These are phyloP conservation scores for Heliamphora pulchella DNA, from an alignment of 179 eudicot genomes.

Conservation along the genomic window DNA sequence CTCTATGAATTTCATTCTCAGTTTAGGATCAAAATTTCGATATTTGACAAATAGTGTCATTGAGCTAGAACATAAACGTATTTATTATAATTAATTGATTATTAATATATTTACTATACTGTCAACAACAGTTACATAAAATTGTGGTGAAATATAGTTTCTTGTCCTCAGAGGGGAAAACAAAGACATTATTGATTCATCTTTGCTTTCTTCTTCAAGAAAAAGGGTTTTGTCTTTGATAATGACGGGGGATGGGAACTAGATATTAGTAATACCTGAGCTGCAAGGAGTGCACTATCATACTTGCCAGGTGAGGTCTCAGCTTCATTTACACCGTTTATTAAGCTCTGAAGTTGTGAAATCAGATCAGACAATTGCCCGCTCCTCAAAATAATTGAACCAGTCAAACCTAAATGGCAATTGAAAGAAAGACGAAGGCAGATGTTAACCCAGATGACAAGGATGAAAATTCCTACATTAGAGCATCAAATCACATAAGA, in stretches of 20 bases:
- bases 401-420: constrained; percentile 56
- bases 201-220: background rate
- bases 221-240: background rate
- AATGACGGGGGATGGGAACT: background rate
- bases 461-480: background rate
- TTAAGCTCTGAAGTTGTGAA: constrained; percentile 65
- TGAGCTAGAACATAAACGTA: background rate
- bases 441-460: background rate
- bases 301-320: constrained; percentile 55
- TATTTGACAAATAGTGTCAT: background rate
- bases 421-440: constrained; percentile 11
- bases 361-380: constrained; percentile 74
- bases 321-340: constrained; percentile 58
- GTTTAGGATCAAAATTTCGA: background rate
- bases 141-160: background rate
- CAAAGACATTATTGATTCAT: background rate
- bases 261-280: constrained; percentile 52
- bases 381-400: constrained; percentile 76
- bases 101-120: too few species aligned
- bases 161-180: background rate
- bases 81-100: too few species aligned
- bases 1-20: background rate
- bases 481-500: background rate
- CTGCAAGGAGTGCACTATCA: constrained; percentile 64
- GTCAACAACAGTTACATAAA: background rate